These are phyloP conservation scores for Effrenium voratum DNA, from an alignment of 73 alveolate genomes.

Conservation along the genomic window DNA sequence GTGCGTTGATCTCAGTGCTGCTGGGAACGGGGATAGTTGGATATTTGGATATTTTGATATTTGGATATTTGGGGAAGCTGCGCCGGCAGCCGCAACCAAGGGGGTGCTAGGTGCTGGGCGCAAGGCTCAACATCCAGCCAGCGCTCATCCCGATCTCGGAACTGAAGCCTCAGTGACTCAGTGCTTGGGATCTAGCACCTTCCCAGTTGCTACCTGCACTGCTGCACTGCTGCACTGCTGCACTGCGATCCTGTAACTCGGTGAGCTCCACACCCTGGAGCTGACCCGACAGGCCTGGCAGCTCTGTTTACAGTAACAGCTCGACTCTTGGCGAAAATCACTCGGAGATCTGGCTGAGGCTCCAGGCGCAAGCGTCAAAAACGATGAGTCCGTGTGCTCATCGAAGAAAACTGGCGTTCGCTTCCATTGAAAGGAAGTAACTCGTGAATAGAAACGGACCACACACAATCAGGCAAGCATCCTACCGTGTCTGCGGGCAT, in stretches of 20 bases:
- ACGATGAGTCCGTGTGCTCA: constrained; percentile 50
- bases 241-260: no score
- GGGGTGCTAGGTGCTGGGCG: background rate
- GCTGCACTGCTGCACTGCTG: no score
- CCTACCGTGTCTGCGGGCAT: background rate
- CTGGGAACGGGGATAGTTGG: no score
- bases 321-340: background rate
- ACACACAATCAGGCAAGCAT: background rate
- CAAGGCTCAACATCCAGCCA: constrained; percentile 53
- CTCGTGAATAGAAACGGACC: background rate
- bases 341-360: background rate
- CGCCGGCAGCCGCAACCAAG: no score
- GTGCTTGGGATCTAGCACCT: background rate
- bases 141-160: constrained; percentile 15
- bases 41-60: no score
- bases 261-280: constrained; percentile 12
- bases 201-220: background rate
- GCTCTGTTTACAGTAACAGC: background rate
- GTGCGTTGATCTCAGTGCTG: no score
- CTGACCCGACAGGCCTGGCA: constrained; percentile 39
- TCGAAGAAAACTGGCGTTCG: background rate
- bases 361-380: constrained; percentile 38
- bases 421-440: no score
- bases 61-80: no score
- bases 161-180: background rate